Evolutionary conservation across 257 asterid genomes (phyloP), one percentile per base, ranked within the genome.

Genomic region (Apocynum venetum): DNA sequence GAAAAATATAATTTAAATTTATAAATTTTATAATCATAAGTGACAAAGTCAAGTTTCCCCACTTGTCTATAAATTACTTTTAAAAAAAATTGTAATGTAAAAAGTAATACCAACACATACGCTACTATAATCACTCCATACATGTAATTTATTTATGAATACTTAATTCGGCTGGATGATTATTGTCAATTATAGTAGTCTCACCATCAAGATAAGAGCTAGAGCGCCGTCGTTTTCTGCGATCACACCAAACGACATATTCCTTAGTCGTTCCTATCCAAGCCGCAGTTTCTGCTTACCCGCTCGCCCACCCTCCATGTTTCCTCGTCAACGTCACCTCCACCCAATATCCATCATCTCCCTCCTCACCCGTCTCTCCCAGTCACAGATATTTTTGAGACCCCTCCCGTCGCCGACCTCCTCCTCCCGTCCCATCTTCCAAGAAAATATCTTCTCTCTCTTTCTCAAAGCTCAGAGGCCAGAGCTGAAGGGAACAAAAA

Each of bases 241-340:
- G 46, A 49, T 4, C 9, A 20, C 20, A 12, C 38, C 12, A 48
- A 65, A 65, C 73, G 80, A 1, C 75, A 14, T 41, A 48, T 61
- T 68, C 63, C 35, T 15, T 4, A 2, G 70, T 68, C 80, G 44
- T 38, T 47, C 55, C 47, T 40, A 66, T 41, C 71, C 48, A 5
- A 20, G 8, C 35, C 6, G 4, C 71, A 15, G 12, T 25, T 8
- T 38, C 47, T 14, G 2, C 25, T 4, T 36, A 31, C 69, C 72
- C 51, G 3, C 19, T 43, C 8, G 52, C 44, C 78, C 60, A 41
- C 53, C 63, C 11, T 1, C n/a, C 14, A 14, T 49, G 64, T 7
- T 52, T 43, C 80, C 56, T 15, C 53, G 77, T 78, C 77, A 71
- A 59, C 17, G 60, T 59, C 81, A 59, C 36, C 74, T 15, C 61